Evolutionary conservation across 2,329 filamentous ascomycete genomes (phyloP).

Genomic region (Westerdykella ornata): DNA sequence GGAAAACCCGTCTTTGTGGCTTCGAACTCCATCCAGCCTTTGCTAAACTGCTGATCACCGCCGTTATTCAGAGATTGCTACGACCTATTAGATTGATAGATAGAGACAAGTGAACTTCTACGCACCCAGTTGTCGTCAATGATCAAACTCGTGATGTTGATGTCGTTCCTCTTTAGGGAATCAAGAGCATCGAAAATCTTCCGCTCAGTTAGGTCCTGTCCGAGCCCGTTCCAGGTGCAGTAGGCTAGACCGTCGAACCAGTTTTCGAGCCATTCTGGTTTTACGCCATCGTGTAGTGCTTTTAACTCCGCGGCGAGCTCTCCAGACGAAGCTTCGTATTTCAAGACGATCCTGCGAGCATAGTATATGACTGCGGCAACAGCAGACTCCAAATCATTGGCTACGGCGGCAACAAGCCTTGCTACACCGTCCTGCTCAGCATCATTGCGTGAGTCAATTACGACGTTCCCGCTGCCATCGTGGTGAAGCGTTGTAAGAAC

Average conservation of each 20-base stretch:
- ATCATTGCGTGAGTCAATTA: constrained; percentile 68
- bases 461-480: constrained; percentile 57
- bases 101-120: constrained; percentile 51
- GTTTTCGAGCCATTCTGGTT: constrained; percentile 65
- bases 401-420: constrained; percentile 63
- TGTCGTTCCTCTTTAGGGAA: constrained; percentile 60
- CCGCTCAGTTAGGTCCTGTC: constrained; percentile 71
- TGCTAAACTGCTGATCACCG: constrained; percentile 39
- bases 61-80: constrained; percentile 39
- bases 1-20: constrained; percentile 76
- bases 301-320: constrained; percentile 45
- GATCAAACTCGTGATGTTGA: constrained; percentile 77
- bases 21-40: constrained; percentile 71
- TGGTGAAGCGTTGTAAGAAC: constrained; percentile 64
- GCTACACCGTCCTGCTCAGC: constrained; percentile 49
- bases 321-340: constrained; percentile 40
- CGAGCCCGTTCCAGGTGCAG: constrained; percentile 94
- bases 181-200: constrained; percentile 73
- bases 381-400: constrained; percentile 65
- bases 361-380: constrained; percentile 81
- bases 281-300: constrained; percentile 45
- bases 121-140: constrained; percentile 90
- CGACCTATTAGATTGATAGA: neutral
- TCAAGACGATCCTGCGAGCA: constrained; percentile 59
- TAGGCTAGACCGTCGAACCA: constrained; percentile 94